A percentile compares a stretch with the other conserved stretches of the same genome.
Conservation (phyloP, 106 monocot genomes). For the Allium sativum region DNA sequence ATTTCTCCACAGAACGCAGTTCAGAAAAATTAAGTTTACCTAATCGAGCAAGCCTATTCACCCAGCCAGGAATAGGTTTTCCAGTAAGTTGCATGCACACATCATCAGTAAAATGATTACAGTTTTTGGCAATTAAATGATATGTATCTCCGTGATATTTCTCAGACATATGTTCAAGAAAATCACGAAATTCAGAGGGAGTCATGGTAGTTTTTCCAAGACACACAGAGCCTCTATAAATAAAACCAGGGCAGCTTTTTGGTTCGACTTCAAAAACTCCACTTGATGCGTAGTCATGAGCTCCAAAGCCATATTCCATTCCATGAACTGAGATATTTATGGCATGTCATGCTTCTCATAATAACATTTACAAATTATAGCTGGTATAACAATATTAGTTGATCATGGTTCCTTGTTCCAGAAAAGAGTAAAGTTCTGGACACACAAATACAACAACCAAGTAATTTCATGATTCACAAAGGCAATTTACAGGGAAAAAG, state of each 20-base stretch:
- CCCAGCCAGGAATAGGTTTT: constrained; percentile 59
- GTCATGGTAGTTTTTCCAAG: constrained; percentile 46
- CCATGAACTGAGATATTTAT: constrained; percentile 35
- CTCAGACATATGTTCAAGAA: constrained; percentile 41
- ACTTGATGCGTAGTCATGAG: constrained; percentile 56
- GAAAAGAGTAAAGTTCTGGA: too few species aligned
- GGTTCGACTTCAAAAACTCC: constrained; percentile 76
- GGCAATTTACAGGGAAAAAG: too few species aligned
- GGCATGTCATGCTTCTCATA: too few species aligned
- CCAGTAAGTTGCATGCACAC: constrained; percentile 41
- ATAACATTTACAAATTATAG: too few species aligned
- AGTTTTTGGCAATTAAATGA: constrained; percentile 56
- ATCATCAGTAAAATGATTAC: constrained; percentile 75
- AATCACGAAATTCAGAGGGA: constrained; percentile 33
- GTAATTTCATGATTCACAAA: too few species aligned
- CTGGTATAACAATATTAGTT: too few species aligned
- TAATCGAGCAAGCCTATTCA: constrained; percentile 58
- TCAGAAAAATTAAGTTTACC: constrained; percentile 19
- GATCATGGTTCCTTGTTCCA: too few species aligned
- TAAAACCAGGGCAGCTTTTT: constrained; percentile 61
- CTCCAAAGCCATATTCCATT: constrained; percentile 65
- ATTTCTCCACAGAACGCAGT: background rate
- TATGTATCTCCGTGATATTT: constrained; percentile 47
- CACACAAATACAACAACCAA: too few species aligned
- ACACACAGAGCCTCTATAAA: constrained; percentile 40